A percentile compares a stretch with the other conserved stretches of the same genome.
Conservation (phyloP, 2,329 filamentous ascomycete species). For the Volutella citrinella region DNA sequence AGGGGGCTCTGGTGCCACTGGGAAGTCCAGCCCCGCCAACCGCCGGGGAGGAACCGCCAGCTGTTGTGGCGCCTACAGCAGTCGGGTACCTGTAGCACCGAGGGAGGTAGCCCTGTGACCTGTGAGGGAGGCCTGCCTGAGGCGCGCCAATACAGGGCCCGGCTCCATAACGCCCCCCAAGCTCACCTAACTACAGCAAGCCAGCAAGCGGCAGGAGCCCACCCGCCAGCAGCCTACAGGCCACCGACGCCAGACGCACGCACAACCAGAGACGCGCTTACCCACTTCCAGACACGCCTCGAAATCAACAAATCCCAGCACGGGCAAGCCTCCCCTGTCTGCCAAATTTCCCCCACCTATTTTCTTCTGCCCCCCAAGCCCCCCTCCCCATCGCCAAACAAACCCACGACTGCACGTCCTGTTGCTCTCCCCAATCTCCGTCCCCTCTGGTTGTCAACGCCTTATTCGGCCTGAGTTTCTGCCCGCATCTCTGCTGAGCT, state of each 20-base stretch:
- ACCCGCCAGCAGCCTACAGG: constrained; percentile 16
- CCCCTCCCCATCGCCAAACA: constrained; percentile 23
- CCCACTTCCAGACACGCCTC: constrained; percentile 31
- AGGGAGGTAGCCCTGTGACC: constrained; percentile 11
- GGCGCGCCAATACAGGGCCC: no score
- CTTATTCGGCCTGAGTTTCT: constrained; percentile 24
- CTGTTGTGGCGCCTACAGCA: background rate
- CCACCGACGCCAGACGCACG: no score
- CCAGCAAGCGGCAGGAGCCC: constrained; percentile 17
- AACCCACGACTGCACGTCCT: constrained; percentile 19
- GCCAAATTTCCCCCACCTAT: constrained; percentile 49
- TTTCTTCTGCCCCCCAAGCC: constrained; percentile 31
- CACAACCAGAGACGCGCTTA: constrained; percentile 31
- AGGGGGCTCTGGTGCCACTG: constrained; percentile 3
- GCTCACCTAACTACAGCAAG: constrained; percentile 7
- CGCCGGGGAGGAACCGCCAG: background rate
- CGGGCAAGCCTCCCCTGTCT: constrained; percentile 32
- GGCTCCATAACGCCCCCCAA: no score
- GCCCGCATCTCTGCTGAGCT: constrained; percentile 18
- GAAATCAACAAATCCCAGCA: constrained; percentile 39
- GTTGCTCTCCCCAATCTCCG: constrained; percentile 24
- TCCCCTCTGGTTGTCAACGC: constrained; percentile 30
- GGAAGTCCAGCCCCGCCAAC: constrained; percentile 1
- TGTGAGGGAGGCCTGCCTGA: constrained; percentile 3
- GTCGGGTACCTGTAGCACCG: constrained; percentile 3